A percentile compares a stretch with the other conserved stretches of the same genome.
Evolutionary conservation across 805 yeast genomes (phyloP).

Genomic region (Candida tibetensis): DNA sequence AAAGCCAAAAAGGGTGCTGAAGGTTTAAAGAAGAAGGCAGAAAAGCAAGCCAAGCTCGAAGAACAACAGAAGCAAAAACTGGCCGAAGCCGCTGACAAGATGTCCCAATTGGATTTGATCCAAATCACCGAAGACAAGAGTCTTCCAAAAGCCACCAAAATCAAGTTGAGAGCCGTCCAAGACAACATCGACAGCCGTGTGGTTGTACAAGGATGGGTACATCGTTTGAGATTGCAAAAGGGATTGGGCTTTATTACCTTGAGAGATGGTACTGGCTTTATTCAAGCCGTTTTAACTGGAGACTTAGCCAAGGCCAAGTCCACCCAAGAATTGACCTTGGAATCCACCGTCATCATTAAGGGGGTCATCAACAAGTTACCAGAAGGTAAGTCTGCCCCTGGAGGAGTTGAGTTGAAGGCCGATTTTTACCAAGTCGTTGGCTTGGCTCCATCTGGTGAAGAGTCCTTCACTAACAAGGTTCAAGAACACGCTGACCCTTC

Average conservation of each 20-base stretch:
- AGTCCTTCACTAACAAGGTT: conserved; percentile 89
- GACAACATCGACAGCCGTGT: conserved; percentile 67
- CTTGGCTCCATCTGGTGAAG: conserved; percentile 94
- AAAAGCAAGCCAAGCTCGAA: conserved; percentile 58
- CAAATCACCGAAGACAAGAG: conserved; percentile 69
- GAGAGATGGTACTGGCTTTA: conserved; percentile 91
- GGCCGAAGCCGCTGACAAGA: conserved; percentile 64
- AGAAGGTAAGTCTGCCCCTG: conserved; percentile 96
- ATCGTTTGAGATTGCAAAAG: conserved; percentile 89
- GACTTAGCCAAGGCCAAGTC: conserved; percentile 88
- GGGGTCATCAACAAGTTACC: conserved; percentile 85
- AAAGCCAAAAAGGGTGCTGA: conserved; percentile 97
- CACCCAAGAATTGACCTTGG: conserved; percentile 82
- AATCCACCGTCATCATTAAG: conserved; percentile 74
- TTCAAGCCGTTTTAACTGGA: conserved; percentile 86
- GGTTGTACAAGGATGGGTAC: conserved; percentile 90
- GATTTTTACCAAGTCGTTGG: conserved; percentile 90
- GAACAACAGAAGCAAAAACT: conserved; percentile 57
- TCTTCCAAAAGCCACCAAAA: conserved; percentile 63
- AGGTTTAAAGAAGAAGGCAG: conserved; percentile 78
- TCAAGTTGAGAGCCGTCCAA: conserved; percentile 60
- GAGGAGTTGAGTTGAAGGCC: conserved; percentile 89
- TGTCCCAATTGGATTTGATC: conserved; percentile 75
- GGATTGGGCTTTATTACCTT: conserved; percentile 86
- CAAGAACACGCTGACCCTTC: conserved; percentile 95